These are phyloP conservation scores for Prosopis cineraria DNA, from an alignment of 306 rosid genomes.

Conservation along the genomic window DNA sequence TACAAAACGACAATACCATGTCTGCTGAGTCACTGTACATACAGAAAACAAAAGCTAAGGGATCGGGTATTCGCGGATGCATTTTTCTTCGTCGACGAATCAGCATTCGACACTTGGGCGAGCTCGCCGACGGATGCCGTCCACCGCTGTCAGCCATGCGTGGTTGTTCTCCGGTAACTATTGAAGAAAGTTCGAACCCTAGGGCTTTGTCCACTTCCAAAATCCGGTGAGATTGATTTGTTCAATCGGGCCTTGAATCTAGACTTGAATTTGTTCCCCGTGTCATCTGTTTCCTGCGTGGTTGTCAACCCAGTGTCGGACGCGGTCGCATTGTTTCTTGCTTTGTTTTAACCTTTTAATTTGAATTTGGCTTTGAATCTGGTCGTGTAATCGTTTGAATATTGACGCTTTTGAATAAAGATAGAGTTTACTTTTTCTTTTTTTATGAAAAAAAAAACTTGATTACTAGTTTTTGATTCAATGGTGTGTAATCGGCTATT, in stretches of 20 bases:
- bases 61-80: background rate
- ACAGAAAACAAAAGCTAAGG: background rate
- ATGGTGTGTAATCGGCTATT: background rate
- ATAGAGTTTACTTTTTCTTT: background rate
- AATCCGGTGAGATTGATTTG: background rate
- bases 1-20: no score
- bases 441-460: no score
- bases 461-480: background rate
- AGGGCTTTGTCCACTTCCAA: background rate
- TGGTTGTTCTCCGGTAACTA: background rate
- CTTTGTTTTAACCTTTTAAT: background rate
- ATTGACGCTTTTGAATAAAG: background rate
- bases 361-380: background rate
- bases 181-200: background rate
- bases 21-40: background rate
- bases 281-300: background rate
- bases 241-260: background rate
- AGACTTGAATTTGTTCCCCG: background rate
- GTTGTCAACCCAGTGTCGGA: background rate
- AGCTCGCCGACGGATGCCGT: background rate
- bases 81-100: background rate
- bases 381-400: background rate
- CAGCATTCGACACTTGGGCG: background rate
- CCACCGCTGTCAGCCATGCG: background rate
- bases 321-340: background rate